Conservation (phyloP, 768 basidiomycete species). For the Leccinum disarticulatum region DNA sequence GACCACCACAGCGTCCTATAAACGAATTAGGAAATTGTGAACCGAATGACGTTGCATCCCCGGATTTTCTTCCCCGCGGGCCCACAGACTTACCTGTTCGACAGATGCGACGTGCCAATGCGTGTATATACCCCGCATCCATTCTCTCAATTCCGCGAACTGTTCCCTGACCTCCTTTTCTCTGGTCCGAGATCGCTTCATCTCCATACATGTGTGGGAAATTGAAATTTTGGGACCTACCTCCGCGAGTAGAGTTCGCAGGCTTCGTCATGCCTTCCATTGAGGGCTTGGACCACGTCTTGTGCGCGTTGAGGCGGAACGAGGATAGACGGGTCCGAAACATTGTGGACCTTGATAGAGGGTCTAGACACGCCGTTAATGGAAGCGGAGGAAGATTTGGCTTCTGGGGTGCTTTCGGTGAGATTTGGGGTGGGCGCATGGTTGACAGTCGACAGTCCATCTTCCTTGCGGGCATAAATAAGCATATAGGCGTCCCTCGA, state of each 20-base stretch:
- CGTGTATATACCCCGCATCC: slow-evolving; percentile 59
- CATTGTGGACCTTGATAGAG: slow-evolving; percentile 7
- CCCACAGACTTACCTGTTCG: slow-evolving; percentile 44
- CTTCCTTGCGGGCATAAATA: slow-evolving; percentile 66
- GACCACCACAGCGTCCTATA: slow-evolving; percentile 56
- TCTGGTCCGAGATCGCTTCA: slow-evolving; percentile 33
- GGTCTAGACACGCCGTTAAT: slow-evolving; percentile 25
- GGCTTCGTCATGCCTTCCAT: slow-evolving; percentile 52
- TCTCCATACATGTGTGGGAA: slow-evolving; percentile 18
- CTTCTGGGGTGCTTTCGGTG: slow-evolving; percentile 17
- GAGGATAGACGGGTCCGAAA: slow-evolving; percentile 26
- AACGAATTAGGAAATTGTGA: slow-evolving; percentile 16
- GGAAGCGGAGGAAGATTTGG: slow-evolving; percentile 9
- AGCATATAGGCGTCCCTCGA: slow-evolving; percentile 96
- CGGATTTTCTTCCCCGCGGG: slow-evolving; percentile 7
- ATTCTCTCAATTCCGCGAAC: slow-evolving; percentile 52
- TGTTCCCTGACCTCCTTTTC: slow-evolving; percentile 39
- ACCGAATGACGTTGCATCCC: slow-evolving; percentile 6
- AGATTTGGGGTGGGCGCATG: slow-evolving; percentile 19
- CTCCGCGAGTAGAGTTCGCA: slow-evolving; percentile 49
- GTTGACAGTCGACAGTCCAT: slow-evolving; percentile 10
- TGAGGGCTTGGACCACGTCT: slow-evolving; percentile 52
- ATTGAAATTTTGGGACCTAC: slow-evolving; percentile 36
- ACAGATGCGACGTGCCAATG: slow-evolving; percentile 55
- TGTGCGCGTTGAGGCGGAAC: slow-evolving; percentile 56